These are phyloP conservation scores for Talaromyces sp. DNA, from an alignment of 2,329 filamentous ascomycete genomes.

Conservation along the genomic window DNA sequence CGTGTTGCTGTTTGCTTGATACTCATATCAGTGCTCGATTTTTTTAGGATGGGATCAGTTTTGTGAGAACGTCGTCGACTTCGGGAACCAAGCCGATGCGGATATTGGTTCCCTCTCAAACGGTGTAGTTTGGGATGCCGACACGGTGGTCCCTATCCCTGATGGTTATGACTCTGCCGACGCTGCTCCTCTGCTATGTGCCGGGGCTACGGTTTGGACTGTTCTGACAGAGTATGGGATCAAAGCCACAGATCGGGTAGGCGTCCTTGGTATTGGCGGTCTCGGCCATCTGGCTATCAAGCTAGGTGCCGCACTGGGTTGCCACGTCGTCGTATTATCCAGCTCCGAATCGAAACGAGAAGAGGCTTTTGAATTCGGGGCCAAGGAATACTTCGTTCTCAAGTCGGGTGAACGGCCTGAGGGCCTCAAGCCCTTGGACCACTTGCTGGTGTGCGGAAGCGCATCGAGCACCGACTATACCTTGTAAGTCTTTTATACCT, in stretches of 20 bases:
- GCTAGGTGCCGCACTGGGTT: constrained; percentile 62
- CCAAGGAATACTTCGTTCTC: constrained; percentile 57
- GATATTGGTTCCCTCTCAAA: constrained; percentile 28
- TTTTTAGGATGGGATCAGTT: neutral
- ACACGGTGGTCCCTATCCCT: constrained; percentile 32
- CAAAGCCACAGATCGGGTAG: constrained; percentile 63
- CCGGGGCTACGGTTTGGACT: constrained; percentile 38
- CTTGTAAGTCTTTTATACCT: neutral
- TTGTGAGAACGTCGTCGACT: constrained; percentile 17
- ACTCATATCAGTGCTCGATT: neutral
- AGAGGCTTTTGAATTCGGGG: constrained; percentile 46
- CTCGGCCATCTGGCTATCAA: constrained; percentile 65
- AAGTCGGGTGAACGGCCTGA: constrained; percentile 51
- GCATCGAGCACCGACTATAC: constrained; percentile 2
- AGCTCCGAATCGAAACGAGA: constrained; percentile 22
- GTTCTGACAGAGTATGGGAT: constrained; percentile 54
- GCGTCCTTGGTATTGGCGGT: constrained; percentile 66
- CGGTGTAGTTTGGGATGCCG: constrained; percentile 28
- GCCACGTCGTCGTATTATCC: constrained; percentile 42
- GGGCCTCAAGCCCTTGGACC: constrained; percentile 46
- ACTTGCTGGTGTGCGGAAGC: constrained; percentile 4
- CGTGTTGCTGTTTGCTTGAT: neutral
- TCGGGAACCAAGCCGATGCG: constrained; percentile 23
- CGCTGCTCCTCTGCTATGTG: constrained; percentile 31
- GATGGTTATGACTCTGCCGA: constrained; percentile 22